phyloP scores from a whole-genome alignment of 768 basidiomycete species.

The Cyclocybe cylindracea region DNA sequence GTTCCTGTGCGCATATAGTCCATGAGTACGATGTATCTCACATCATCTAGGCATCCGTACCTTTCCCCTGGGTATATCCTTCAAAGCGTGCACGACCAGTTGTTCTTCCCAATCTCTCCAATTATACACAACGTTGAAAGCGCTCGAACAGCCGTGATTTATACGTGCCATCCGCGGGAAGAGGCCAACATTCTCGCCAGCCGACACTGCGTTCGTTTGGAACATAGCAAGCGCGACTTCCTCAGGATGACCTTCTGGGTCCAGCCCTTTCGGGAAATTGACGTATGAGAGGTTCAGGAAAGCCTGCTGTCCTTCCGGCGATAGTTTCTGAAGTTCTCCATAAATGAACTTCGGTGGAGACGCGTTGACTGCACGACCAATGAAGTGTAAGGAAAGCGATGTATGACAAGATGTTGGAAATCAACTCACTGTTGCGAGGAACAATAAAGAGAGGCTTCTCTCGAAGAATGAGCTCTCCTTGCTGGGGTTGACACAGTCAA shows the following conservation, averaged over 20 bases:
- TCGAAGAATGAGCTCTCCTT: constrained; percentile 58
- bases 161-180: constrained; percentile 68
- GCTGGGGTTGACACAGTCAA: constrained; percentile 31
- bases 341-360: constrained; percentile 49
- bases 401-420: constrained; percentile 1
- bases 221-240: constrained; percentile 64
- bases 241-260: constrained; percentile 36
- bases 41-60: constrained; percentile 27
- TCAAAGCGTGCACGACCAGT: constrained; percentile 61
- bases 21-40: constrained; percentile 1
- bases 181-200: constrained; percentile 56
- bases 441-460: constrained; percentile 58
- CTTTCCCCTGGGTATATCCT: constrained; percentile 50
- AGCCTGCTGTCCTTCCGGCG: constrained; percentile 32
- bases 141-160: constrained; percentile 69
- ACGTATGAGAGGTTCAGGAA: constrained; percentile 62
- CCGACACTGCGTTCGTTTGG: constrained; percentile 64
- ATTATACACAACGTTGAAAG: constrained; percentile 67
- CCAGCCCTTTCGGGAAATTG: constrained; percentile 43
- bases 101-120: constrained; percentile 52
- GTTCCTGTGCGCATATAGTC: constrained; percentile 40
- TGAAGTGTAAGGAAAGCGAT: background rate
- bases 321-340: constrained; percentile 32
- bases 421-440: constrained; percentile 44
- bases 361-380: constrained; percentile 33